phyloP scores from a whole-genome alignment of 495 filamentous ascomycete species.

The Penicillium ochrochloron region DNA sequence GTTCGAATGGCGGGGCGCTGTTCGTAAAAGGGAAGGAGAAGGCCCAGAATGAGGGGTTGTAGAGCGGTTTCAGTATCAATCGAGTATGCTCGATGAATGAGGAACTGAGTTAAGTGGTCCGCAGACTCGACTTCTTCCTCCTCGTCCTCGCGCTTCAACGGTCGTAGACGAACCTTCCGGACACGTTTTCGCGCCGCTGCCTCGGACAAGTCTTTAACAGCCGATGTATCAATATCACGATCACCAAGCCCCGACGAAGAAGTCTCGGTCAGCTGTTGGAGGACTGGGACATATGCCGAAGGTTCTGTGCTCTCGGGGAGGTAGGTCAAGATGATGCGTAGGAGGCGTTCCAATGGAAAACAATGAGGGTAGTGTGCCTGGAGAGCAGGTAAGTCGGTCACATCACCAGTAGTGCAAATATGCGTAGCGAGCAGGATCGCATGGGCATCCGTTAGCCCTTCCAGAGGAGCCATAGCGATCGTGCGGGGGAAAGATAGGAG shows the following conservation, averaged over 20 bases:
- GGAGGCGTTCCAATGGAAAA: slow-evolving; percentile 67
- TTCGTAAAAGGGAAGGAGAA: slow-evolving; percentile 76
- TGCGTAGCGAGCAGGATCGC: slow-evolving; percentile 53
- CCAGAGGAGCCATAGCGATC: slow-evolving; percentile 46
- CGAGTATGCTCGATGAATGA: slow-evolving; percentile 73
- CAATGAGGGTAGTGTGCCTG: slow-evolving; percentile 60
- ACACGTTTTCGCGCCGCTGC: slow-evolving; percentile 69
- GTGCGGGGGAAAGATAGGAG: slow-evolving; percentile 14
- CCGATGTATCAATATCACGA: slow-evolving; percentile 56
- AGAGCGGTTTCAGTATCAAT: slow-evolving; percentile 82
- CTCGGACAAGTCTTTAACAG: slow-evolving; percentile 65
- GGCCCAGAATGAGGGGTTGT: slow-evolving; percentile 69
- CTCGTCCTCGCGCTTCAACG: slow-evolving; percentile 56
- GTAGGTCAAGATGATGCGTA: slow-evolving; percentile 83
- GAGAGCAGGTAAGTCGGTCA: slow-evolving; percentile 64
- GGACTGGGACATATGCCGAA: slow-evolving; percentile 61
- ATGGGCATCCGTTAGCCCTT: slow-evolving; percentile 51
- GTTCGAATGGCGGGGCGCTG: slow-evolving; percentile 66
- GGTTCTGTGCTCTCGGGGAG: slow-evolving; percentile 79
- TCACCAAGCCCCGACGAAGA: slow-evolving; percentile 34
- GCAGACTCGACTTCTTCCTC: slow-evolving; percentile 47
- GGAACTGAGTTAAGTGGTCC: slow-evolving; percentile 68
- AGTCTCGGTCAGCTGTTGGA: slow-evolving; percentile 59
- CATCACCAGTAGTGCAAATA: slow-evolving; percentile 56
- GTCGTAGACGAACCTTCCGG: slow-evolving; percentile 69